phyloP scores from a whole-genome alignment of 768 basidiomycete genomes.

The Saitozyma podzolica region DNA sequence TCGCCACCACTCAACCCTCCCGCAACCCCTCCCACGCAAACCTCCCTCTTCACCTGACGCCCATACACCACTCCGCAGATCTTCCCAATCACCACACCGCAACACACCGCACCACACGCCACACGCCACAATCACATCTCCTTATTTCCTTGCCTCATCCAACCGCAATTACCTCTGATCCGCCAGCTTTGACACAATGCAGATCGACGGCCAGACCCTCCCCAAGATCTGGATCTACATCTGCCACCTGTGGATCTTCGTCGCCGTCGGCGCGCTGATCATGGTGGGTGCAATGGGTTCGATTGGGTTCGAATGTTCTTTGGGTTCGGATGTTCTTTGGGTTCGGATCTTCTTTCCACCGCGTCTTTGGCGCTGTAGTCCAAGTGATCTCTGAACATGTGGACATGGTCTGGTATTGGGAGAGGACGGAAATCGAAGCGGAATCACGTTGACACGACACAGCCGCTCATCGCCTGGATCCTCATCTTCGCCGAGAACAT shows the following conservation, averaged over 20 bases:
- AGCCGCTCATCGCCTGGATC: slow-evolving; percentile 26
- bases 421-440: not conserved
- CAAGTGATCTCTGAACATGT: not conserved
- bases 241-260: slow-evolving; percentile 34
- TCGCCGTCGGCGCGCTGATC: slow-evolving; percentile 29
- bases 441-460: not conserved
- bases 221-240: slow-evolving; percentile 24
- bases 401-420: not conserved
- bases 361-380: not conserved
- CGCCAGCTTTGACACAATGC: slow-evolving; percentile 12
- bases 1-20: too few species aligned
- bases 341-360: too few species aligned
- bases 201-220: slow-evolving; percentile 19
- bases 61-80: too few species aligned
- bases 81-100: too few species aligned
- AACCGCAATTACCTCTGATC: too few species aligned
- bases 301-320: not conserved
- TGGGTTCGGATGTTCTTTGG: not conserved
- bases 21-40: too few species aligned
- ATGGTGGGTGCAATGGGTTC: slow-evolving; percentile 27
- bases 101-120: too few species aligned
- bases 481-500: slow-evolving; percentile 40
- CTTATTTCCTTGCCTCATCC: too few species aligned
- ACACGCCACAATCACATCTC: too few species aligned
- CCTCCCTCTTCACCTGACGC: too few species aligned